Evolutionary conservation across 1,139 yeast species (phyloP), one percentile per base, ranked within the genome.

Genomic region (Oligophagozyma castellii): DNA sequence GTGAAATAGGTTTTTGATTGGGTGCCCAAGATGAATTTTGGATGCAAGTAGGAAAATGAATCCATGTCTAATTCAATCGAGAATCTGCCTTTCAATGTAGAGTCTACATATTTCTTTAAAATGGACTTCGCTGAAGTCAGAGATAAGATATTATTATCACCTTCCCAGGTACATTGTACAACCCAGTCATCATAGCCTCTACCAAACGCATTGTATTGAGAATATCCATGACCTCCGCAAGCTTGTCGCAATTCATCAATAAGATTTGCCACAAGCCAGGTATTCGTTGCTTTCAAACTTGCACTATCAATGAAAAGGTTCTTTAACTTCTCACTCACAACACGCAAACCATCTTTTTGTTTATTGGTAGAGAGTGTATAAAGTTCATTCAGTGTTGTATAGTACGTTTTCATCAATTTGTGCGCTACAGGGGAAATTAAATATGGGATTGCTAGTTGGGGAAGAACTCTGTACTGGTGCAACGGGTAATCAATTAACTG

Each of bases 141-240:
- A 6, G 84, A 81, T 44, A 84, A 64, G 29, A 84, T 76, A 48
- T 76, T 83, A 62, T 84, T 84, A 56, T 84, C 95, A 56, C 95
- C 95, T 61, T 84, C 95, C 95, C 95, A 84, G 15, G 95, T 84
- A 58, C 93, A 81, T 60, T 84, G 94, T 28, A 84, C 95, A 19
- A 80, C 93, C 84, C 94, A 86, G 55, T 84, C 95, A 38, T 71
- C 69, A 56, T 70, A 80, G 19, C 86, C 89, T 51, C 78, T 81
- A 32, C 93, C 94, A 50, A 84, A 80, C 3, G 89, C 94, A 42
- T 80, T 72, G 60, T 84, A 84, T 12, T 86, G 71, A 15, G 93
- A 80, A 58, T 84, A 84, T 26, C 95, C 95, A 51, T 83, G 95
- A 29, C 95, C 95, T 57, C 95, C 95, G 59, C 95, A 84, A n/a